A percentile compares a stretch with the other conserved stretches of the same genome.
phyloP scores from a whole-genome alignment of 352 stramenopile species.

The Phytopythium chamaehyphon region DNA sequence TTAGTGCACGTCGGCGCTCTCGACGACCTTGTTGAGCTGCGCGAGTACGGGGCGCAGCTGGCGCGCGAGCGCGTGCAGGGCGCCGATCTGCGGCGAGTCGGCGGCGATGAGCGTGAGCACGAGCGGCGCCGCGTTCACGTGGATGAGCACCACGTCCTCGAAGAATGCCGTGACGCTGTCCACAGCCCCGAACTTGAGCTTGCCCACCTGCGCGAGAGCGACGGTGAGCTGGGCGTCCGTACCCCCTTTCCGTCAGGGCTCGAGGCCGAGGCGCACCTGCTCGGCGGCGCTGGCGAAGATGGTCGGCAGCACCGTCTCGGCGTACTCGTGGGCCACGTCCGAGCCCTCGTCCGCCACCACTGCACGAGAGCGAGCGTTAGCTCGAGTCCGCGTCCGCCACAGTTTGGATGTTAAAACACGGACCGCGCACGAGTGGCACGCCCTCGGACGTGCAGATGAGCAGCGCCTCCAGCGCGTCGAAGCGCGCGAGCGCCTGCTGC shows the following conservation, averaged over 20 bases:
- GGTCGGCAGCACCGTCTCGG: conserved; percentile 74
- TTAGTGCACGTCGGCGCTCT: conserved; percentile 69
- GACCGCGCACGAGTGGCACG: conserved; percentile 72
- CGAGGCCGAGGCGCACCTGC: conserved; percentile 17
- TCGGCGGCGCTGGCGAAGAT: conserved; percentile 72
- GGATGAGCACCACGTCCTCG: conserved; percentile 62
- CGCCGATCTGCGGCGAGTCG: conserved; percentile 53
- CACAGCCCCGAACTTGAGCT: conserved; percentile 75
- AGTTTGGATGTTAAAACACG: too few species aligned
- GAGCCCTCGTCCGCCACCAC: conserved; percentile 41
- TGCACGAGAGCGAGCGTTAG: conserved; percentile 8
- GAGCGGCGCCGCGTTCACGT: conserved; percentile 73
- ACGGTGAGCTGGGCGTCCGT: too few species aligned
- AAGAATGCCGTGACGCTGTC: conserved; percentile 76
- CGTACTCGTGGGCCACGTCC: conserved; percentile 57
- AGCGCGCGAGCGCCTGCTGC: conserved; percentile 53
- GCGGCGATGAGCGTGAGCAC: conserved; percentile 75
- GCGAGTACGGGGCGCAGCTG: conserved; percentile 58
- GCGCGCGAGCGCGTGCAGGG: conserved; percentile 47
- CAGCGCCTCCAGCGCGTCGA: conserved; percentile 69
- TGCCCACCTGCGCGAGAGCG: conserved; percentile 28
- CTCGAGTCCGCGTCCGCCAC: too few species aligned
- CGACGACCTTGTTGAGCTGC: conserved; percentile 68
- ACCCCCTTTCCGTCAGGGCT: too few species aligned
- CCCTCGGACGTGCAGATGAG: conserved; percentile 78